phyloP scores from a whole-genome alignment of 148 eudicot species.

The Pouteria glomerata region DNA sequence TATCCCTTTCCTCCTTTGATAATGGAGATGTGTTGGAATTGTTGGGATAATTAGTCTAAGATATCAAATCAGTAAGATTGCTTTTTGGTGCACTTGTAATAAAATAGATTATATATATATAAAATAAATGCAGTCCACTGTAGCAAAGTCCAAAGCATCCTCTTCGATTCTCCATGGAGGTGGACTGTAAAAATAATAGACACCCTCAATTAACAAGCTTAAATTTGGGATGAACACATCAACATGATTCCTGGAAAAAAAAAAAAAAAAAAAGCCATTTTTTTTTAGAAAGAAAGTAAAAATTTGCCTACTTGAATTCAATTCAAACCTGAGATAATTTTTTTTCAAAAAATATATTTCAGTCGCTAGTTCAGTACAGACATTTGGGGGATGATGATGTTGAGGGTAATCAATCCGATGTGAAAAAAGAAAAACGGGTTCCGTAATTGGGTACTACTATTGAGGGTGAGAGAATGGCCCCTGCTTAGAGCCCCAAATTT shows the following conservation, averaged over 20 bases:
- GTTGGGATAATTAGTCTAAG: neutral
- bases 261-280: too few relatives aligned
- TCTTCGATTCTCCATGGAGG: neutral
- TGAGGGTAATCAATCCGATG: neutral
- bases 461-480: too few relatives aligned
- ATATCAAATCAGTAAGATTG: conserved; percentile 13
- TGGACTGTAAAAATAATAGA: neutral
- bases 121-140: neutral
- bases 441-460: too few relatives aligned
- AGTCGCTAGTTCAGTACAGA: neutral
- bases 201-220: neutral
- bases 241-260: too few relatives aligned
- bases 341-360: neutral
- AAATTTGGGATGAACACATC: neutral
- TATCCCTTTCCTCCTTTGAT: neutral
- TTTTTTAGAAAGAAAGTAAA: too few relatives aligned
- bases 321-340: neutral
- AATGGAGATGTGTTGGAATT: conserved; percentile 1
- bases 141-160: conserved; percentile 4
- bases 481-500: too few relatives aligned
- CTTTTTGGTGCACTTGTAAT: conserved; percentile 10
- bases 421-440: too few relatives aligned
- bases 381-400: neutral
- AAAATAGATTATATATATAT: neutral
- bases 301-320: too few relatives aligned